These are phyloP conservation scores for Pleodorina starrii DNA, from an alignment of 139 green algal species.

Conservation along the genomic window DNA sequence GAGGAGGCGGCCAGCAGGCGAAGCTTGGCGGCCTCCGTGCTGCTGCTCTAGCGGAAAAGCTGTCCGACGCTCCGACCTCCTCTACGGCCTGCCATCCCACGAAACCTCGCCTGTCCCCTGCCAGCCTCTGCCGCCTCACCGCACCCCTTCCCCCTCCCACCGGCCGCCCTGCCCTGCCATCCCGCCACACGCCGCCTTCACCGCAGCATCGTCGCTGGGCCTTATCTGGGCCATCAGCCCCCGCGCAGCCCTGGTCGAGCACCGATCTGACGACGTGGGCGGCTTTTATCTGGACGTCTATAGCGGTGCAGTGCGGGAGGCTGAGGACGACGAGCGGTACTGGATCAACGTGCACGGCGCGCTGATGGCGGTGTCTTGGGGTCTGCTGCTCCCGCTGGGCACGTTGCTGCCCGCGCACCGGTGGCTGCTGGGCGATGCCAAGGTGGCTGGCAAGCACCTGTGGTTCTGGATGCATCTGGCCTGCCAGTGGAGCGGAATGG, in stretches of 20 bases:
- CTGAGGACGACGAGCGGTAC: neutral
- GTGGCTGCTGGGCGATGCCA: neutral
- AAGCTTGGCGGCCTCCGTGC: neutral
- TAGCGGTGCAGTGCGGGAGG: neutral
- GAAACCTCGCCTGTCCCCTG: no score
- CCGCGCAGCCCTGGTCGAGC: neutral
- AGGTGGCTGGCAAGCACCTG: conserved; percentile 5
- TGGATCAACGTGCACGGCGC: conserved; percentile 51
- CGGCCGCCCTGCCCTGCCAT: neutral
- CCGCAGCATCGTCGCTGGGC: neutral
- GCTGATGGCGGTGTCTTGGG: conserved; percentile 52
- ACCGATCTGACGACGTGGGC: neutral
- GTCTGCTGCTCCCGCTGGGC: conserved; percentile 49
- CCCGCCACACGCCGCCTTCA: neutral
- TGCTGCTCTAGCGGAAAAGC: neutral
- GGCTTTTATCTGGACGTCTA: conserved; percentile 5
- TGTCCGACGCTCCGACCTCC: neutral
- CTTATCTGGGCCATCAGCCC: conserved; percentile 19
- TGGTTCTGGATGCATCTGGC: conserved; percentile 38
- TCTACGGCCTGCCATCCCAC: neutral
- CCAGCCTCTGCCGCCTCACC: neutral
- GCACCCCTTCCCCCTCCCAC: neutral
- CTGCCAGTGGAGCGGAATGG: conserved; percentile 39
- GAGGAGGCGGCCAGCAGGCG: neutral
- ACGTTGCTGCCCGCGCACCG: conserved; percentile 42